Evolutionary conservation across 1,139 yeast genomes (phyloP), one percentile per base, ranked within the genome.

Genomic region (Suhomyces wounanorum): DNA sequence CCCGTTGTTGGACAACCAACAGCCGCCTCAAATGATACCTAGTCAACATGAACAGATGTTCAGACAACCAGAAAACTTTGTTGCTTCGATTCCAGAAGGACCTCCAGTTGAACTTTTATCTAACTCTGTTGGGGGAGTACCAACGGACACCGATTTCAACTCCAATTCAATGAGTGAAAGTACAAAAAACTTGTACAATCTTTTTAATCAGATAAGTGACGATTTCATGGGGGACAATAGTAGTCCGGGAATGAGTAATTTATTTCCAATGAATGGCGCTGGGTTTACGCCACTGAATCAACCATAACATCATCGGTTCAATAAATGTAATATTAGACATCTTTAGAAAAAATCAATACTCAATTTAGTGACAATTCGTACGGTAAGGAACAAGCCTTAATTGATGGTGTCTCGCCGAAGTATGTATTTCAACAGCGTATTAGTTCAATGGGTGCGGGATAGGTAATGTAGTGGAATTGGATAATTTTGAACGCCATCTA

Each of bases 171-270:
- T 53, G 54, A 57, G 56, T 23, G 55, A 49, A 14, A 55, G 58
- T 43, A 54, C 59, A 25, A 62, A 55, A 40, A 62, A 60, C 52
- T 49, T 61, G 56, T 50, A 66, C 56, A 68, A 67, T 49, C 57
- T 69, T 45, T 70, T 70, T 55, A 66, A 64, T 38, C 71, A 60
- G 48, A 65, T 67, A 45, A 64, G 61, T 48, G 72, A 67, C 47
- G 72, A 66, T 44, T 59, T 63, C 21, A 56, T 61, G 30, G 59
- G 54, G 3, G 47, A 45, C 3, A 46, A 42, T 31, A 57, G 60
- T 14, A 56, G 55, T 41, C 65, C 56, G 36, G 67, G 70, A 53
- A 61, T 69, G 51, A 64, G 70, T 30, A 68, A 70, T 53, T 59
- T 70, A 49, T 61, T 68, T 39, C 72, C 65, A 45, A 62, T 67